Conservation (phyloP, 306 rosid species). For the Cicer yamashitae region DNA sequence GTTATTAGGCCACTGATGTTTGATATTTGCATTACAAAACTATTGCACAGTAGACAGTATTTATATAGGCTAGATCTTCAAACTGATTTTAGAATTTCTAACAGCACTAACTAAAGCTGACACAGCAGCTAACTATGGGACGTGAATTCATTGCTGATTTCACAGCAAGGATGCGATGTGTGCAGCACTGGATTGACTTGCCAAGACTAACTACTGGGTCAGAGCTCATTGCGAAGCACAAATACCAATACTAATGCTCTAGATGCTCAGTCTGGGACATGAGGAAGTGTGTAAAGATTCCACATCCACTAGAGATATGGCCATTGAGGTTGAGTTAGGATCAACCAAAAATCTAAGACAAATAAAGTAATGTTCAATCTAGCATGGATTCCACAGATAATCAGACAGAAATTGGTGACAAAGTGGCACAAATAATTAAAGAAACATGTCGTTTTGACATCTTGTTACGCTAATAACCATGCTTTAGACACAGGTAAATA, state of each 20-base stretch:
- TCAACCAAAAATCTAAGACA: neutral
- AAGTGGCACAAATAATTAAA: slow-evolving; percentile 3
- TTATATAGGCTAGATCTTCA: neutral
- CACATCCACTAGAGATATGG: neutral
- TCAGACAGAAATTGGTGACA: neutral
- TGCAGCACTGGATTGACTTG: neutral
- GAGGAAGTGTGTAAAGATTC: neutral
- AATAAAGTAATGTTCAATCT: slow-evolving; percentile 2
- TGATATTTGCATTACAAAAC: neutral
- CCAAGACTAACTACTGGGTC: neutral
- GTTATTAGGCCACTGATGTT: neutral
- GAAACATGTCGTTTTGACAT: slow-evolving; percentile 29
- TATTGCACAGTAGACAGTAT: neutral
- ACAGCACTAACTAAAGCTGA: neutral
- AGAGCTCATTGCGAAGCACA: neutral
- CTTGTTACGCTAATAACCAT: slow-evolving; percentile 14
- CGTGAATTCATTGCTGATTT: neutral
- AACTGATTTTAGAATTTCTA: neutral
- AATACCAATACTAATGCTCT: neutral
- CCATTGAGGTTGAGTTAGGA: neutral
- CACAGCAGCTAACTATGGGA: neutral
- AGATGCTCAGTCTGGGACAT: neutral
- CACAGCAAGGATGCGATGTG: neutral
- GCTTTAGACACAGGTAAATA: slow-evolving; percentile 10
- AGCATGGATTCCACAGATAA: neutral